phyloP scores from a whole-genome alignment of 2,329 filamentous ascomycete species.

The Aspergillus vadensis region DNA sequence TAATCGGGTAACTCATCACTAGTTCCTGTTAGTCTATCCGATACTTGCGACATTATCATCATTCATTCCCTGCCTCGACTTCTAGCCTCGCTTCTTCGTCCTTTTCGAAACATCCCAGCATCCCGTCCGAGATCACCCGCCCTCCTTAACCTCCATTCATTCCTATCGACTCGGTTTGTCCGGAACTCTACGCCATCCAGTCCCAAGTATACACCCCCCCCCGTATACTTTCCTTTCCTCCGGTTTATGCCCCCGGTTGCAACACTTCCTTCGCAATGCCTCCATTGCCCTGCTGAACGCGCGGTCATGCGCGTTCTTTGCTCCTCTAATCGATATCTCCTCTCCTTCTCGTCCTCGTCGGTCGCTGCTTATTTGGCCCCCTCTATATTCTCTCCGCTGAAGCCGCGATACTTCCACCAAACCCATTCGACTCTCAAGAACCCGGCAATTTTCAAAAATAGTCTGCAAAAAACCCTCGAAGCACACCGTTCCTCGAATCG shows the following conservation, averaged over 20 bases:
- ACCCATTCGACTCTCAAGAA: conserved; percentile 17
- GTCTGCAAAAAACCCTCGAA: conserved; percentile 43
- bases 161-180: background rate
- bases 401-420: conserved; percentile 14
- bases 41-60: too few species aligned
- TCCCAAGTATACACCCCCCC: background rate
- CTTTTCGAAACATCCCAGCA: background rate
- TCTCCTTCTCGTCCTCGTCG: conserved; percentile 4
- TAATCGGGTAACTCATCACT: too few species aligned
- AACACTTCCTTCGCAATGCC: conserved; percentile 15
- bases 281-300: conserved; percentile 19
- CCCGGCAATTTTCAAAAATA: conserved; percentile 33
- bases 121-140: background rate
- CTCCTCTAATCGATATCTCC: conserved; percentile 10
- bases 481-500: conserved; percentile 45
- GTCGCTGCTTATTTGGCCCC: background rate
- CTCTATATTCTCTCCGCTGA: background rate
- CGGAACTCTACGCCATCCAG: background rate
- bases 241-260: conserved; percentile 20
- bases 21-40: too few species aligned
- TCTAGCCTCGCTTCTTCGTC: too few species aligned
- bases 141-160: background rate
- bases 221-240: background rate
- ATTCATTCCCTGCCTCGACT: too few species aligned
- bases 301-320: conserved; percentile 30